Conservation (phyloP, 345 rosid species). For the Eucalyptus coolabah region DNA sequence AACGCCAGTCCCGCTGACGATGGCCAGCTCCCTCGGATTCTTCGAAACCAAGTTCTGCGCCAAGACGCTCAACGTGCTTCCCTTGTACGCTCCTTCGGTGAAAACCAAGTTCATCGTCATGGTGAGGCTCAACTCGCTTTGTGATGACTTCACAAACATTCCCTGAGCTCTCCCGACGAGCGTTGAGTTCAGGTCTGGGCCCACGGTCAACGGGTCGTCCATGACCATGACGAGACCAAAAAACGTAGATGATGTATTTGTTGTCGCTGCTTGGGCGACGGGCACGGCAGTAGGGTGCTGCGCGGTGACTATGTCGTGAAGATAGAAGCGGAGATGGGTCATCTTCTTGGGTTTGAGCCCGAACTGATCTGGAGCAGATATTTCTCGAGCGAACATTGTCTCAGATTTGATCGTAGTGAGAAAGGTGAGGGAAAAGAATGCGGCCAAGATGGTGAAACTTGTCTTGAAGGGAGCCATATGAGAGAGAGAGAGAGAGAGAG, state of each 20-base stretch:
- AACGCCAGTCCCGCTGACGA: conserved; percentile 6
- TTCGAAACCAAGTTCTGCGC: background rate
- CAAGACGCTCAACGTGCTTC: conserved; percentile 7
- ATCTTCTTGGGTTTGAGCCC: conserved; percentile 4
- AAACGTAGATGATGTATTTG: background rate
- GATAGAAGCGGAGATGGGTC: conserved; percentile 28
- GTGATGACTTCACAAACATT: background rate
- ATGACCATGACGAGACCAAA: background rate
- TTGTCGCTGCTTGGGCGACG: conserved; percentile 8
- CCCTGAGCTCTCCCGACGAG: conserved; percentile 17
- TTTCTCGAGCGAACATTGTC: background rate
- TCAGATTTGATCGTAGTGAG: background rate
- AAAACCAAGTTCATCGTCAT: conserved; percentile 4
- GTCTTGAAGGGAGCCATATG: background rate
- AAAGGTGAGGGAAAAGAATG: background rate
- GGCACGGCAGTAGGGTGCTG: conserved; percentile 6
- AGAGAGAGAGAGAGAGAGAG: no score
- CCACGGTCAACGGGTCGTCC: conserved; percentile 2
- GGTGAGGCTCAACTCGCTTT: background rate
- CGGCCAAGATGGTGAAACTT: background rate
- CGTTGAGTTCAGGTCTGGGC: conserved; percentile 2
- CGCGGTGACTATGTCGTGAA: conserved; percentile 11
- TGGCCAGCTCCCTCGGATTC: conserved; percentile 7
- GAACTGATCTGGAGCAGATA: background rate
- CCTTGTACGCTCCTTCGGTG: conserved; percentile 9